Conservation (phyloP, 768 basidiomycete species). For the Pluteus cervinus region DNA sequence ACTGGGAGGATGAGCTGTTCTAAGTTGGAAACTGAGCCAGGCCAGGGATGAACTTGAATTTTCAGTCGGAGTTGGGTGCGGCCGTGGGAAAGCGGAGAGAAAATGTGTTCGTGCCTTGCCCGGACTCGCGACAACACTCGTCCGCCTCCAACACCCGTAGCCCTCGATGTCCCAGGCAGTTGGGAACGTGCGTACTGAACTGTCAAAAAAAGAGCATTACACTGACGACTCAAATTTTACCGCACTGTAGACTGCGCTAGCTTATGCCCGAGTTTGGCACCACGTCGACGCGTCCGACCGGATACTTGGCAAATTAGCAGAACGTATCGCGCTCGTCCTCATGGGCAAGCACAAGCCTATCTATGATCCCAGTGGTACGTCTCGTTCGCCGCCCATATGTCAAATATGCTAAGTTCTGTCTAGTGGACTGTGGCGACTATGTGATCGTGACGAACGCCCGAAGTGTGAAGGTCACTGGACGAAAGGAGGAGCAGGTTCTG, state of each 20-base stretch:
- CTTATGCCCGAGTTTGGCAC: conserved; percentile 95
- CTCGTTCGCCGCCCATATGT: background rate
- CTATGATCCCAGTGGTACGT: conserved; percentile 84
- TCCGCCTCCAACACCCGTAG: too few relatives aligned
- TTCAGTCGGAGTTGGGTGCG: too few relatives aligned
- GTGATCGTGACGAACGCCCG: conserved; percentile 91
- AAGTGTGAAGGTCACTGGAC: conserved; percentile 80
- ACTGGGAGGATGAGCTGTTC: too few relatives aligned
- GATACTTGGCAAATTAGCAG: conserved; percentile 90
- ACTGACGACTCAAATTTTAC: background rate
- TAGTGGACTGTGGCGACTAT: conserved; percentile 97
- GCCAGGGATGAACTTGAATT: too few relatives aligned
- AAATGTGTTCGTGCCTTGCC: too few relatives aligned
- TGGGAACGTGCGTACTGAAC: conserved; percentile 58
- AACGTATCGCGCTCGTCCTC: conserved; percentile 88
- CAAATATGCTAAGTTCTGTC: background rate
- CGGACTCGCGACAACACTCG: too few relatives aligned
- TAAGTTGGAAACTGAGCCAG: too few relatives aligned
- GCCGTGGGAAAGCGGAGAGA: too few relatives aligned
- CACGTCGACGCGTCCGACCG: conserved; percentile 88
- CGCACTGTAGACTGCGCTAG: conserved; percentile 78
- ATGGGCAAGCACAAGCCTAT: conserved; percentile 99
- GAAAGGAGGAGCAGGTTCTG: conserved; percentile 80
- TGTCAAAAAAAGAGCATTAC: background rate
- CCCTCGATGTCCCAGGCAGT: conserved; percentile 81